Base-by-base conservation (phyloP, 1,284 basidiomycete genomes). In the Kalmanozyma brasiliensis region DNA sequence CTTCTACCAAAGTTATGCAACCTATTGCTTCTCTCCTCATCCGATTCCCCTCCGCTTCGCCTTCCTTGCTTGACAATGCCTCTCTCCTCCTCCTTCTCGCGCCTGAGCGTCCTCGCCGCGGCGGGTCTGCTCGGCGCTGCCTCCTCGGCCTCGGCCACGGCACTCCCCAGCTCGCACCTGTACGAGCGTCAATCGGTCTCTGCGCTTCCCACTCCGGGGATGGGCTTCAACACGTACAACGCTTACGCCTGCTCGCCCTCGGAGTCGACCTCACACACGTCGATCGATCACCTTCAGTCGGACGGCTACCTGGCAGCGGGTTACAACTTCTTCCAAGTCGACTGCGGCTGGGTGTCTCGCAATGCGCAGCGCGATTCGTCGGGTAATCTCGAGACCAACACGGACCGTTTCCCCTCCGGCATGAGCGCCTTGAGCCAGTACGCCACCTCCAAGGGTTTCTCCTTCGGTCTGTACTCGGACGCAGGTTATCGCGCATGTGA, bases 401-500 rank as follows among this genome's bases (percentile, higher is more conserved):
- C 84, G 2, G 63, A 60, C 9, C 83, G 83, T 41, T 87, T 86
- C 56, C 86, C 86, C 0, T 82, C 82, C 19, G 86, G 86, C 0
- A 83, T 87, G 52, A 84, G 85, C 49, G 73, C 67, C 16, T 69
- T 87, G 8, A 74, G 84, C 8, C 73, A 79, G 49, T 72, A 85
- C 37, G 81, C 86, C 5, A 85, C 85, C 60, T 73, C 64, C 8
- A 53, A 86, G 52, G 85, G 85, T 1, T 73, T 87, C 17, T 84
- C 85, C 73, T 84, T 84, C 49, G 86, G 86, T 0, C 85, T 87
- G 19, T 87, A 87, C 69, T 85, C 85, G 42, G 81, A 81, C 55
- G 85, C 85, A 2, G 86, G 86, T 62, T 82, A 79, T 81, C 82
- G 66, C 24, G 36, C 48, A 22, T 73, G 61, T 34, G 49, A 63